Base-by-base conservation (phyloP, 164 flowering plant species). In the Pachysandra terminalis region DNA sequence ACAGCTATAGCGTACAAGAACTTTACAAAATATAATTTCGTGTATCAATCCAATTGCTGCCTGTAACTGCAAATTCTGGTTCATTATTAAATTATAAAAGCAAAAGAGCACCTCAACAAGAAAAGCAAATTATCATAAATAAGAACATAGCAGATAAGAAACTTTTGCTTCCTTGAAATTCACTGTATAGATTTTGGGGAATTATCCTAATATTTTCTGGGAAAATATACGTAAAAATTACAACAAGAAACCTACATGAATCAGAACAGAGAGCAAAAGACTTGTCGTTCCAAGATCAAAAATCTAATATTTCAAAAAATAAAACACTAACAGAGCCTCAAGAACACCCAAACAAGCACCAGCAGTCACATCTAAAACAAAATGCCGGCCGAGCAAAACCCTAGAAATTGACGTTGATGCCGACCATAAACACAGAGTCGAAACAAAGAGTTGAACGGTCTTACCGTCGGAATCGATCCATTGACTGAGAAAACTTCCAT, bases 371-470 rank as follows among this genome's bases (percentile, higher is more conserved):
- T 93, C 95, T 12, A 78, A 58, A 21, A 91, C 81, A 56, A 78
- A 91, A 81, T 94, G 97, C 74, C 98, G 60, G 0, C 97, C 98
- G 0, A 94, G 82, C 76, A 94, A 75, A 75, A 94, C 86, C 81
- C 97, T 85, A 9, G 98, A 94, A 25, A 78, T n/a, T 7, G 90
- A 81, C 14, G 96, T 94, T 25, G 67, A 45, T 9, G 41, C 64
- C 19, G 94, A 88, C 96, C 97, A 89, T 0, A 70, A 59, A 51
- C 66, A 79, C 52, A 80, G 78, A 49, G 63, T 37, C 63, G n/a
- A 58, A 37, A 78, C 64, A 56, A 72, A 59, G 19, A 58, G 27
- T 8, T 57, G 65, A 24, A 74, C 73, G 9, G 63, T 27, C 64
- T 66, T 73, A 63, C 75, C 75, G 7, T 25, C 71, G 64, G 28